Base-by-base conservation (phyloP, 306 rosid species). In the Pyrus bretschneideri region DNA sequence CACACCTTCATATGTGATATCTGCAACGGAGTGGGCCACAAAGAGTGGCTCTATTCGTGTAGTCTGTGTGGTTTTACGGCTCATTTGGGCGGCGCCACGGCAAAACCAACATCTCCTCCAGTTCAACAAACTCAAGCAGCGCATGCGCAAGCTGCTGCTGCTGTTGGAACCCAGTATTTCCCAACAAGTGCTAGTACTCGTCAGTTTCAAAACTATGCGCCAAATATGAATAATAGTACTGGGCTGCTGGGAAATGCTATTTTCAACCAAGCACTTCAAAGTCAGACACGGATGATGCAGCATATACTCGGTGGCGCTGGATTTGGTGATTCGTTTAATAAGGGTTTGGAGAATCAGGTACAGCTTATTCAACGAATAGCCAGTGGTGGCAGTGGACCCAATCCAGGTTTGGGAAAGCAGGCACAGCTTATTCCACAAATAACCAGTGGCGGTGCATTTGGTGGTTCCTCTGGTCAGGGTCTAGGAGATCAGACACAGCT, bases 21-120 rank as follows among this genome's bases (percentile, higher is more conserved):
- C 6, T 72, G 76, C 76, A 12, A 40, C n/a, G 11, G n/a, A 9
- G 22, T 5, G 5, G 76, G 76, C 12, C 15, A 17, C 67, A 58
- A 38, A 58, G 76, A 42, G 23, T 58, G 76, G 76, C 49, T 72
- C 64, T 72, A 72, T 45, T 60, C 49, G 67, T 72, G 76, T 22
- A 55, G 18, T 11, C 51, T 67, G 17, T 72, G 76, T 38, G 67
- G 13, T 14, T 72, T 72, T 18, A 17, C 46, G 3, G 76, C 67
- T 22, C 76, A 72, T 58, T 58, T 72, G 51, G 67, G 51, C 8
- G 38, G 55, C 13, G 55, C 76, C 31, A 72, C 21, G 5, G 31
- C 54, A 5, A 38, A 3, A n/a, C 76, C 67, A 33, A 17, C 40
- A 29, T 44, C 63, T 12, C 71, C 51, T 19, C 5, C 52, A 59